Evolutionary conservation across 352 stramenopile genomes (phyloP).

Genomic region (Phytophthora lateralis): DNA sequence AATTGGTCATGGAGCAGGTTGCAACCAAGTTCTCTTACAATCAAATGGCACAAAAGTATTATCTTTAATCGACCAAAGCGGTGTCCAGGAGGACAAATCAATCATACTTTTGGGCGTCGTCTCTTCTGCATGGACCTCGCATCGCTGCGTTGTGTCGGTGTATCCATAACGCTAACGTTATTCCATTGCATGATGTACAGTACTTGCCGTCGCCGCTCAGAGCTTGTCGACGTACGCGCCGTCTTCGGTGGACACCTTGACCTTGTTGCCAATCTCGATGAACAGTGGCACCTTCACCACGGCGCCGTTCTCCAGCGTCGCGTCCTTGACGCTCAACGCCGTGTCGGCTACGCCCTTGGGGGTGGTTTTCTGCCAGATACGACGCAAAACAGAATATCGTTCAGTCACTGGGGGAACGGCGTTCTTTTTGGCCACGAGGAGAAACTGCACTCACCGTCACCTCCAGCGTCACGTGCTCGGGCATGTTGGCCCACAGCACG

Average conservation of each 20-base stretch:
- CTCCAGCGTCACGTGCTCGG: constrained; percentile 74
- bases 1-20: not conserved
- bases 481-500: constrained; percentile 88
- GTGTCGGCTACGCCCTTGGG: constrained; percentile 78
- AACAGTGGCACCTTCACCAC: constrained; percentile 86
- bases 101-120: too few relatives aligned
- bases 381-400: constrained; percentile 5
- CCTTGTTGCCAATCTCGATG: constrained; percentile 79
- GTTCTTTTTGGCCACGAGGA: constrained; percentile 1
- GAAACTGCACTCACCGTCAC: constrained; percentile 54
- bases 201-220: constrained; percentile 24
- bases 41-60: constrained; percentile 10
- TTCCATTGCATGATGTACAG: constrained; percentile 1
- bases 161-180: too few relatives aligned
- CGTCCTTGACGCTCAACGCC: constrained; percentile 82
- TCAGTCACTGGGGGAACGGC: constrained; percentile 4
- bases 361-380: constrained; percentile 62
- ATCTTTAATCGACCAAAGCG: constrained; percentile 11
- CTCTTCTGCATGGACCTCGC: too few relatives aligned
- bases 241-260: constrained; percentile 78
- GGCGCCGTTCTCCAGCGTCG: constrained; percentile 77
- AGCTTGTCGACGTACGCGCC: constrained; percentile 82
- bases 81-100: not conserved
- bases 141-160: too few relatives aligned
- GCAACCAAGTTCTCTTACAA: too few relatives aligned